Evolutionary conservation across 2,329 filamentous ascomycete species (phyloP).

Genomic region (Cladosporium sp.): DNA sequence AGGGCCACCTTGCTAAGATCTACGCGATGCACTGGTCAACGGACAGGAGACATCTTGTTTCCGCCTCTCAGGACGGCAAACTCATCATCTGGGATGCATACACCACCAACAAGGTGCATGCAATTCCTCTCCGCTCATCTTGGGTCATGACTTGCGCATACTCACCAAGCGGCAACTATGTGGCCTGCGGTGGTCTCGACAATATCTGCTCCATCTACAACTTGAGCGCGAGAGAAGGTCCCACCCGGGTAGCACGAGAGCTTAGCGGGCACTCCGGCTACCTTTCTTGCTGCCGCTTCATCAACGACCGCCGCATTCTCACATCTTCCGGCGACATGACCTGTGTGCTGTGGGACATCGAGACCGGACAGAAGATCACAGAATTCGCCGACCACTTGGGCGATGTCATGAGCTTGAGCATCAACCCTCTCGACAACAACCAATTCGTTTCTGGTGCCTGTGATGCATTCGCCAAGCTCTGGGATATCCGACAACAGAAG

Average conservation of each 20-base stretch:
- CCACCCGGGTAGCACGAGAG: conserved; percentile 90
- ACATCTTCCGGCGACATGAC: conserved; percentile 99
- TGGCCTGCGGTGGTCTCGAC: conserved; percentile 96
- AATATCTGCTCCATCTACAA: conserved; percentile 99
- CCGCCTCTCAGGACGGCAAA: conserved; percentile 97
- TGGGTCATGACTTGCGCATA: conserved; percentile 99
- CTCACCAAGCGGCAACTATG: conserved; percentile 95
- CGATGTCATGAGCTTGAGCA: conserved; percentile 99
- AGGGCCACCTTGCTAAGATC: conserved; percentile 97
- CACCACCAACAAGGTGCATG: conserved; percentile 99
- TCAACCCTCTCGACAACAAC: conserved; percentile 98
- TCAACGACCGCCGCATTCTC: conserved; percentile 95
- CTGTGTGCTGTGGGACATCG: conserved; percentile 99
- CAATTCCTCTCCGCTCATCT: conserved; percentile 92
- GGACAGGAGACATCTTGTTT: conserved; percentile 92
- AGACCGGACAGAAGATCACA: conserved; percentile 93
- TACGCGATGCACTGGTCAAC: conserved; percentile 99
- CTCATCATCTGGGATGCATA: conserved; percentile 99
- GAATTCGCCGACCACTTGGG: conserved; percentile 98
- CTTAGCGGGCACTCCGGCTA: conserved; percentile 96
- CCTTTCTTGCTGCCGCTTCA: conserved; percentile 96
- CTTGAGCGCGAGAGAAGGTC: conserved; percentile 93
- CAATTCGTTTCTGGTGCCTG: conserved; percentile 99
- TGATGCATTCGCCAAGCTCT: conserved; percentile 96
- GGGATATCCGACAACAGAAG: conserved; percentile 98